Base-by-base conservation (phyloP, 768 basidiomycete species). In the Termitomyces sp. region DNA sequence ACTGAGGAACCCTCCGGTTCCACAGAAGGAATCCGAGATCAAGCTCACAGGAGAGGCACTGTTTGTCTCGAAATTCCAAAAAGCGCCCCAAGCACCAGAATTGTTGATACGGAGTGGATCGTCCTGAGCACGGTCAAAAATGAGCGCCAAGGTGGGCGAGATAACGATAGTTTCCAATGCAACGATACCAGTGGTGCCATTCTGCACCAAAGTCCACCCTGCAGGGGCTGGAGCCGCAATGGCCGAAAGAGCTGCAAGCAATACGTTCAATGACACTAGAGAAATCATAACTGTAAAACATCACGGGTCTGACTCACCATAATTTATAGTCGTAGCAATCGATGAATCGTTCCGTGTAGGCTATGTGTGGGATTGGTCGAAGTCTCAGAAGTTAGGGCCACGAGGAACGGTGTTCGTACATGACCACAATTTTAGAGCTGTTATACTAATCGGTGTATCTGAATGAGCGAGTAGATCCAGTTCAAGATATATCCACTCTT, bases 11-110 rank as follows among this genome's bases (percentile, higher is more conserved):
- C 56, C 56, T 3, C 56, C 56, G 38, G 44, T 52, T 3, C 36
- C 56, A 31, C 56, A 56, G 31, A 56, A 56, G 7, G 51, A 47
- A 35, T 56, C 56, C 11, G 56, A 56, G 15, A 56, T 32, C 44
- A 56, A 27, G 9, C 23, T 48, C 15, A 56, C 36, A 7, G 56
- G 50, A 16, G 43, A 38, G 25, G 52, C 56, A 5, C 51, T 56
- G 16, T 53, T 56, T 7, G 56, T 56, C 23, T 53, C 12, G 4
- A 53, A 35, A 43, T 53, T 53, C 51, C 56, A 56, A 16, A 56
- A 53, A 5, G 56, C 56, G 3, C 56, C 56, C 56, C 56, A 56
- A 11, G 51, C 56, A 27, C 50, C 13, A 46, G 27, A 35, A 10
- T 44, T 44, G 25, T 53, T 20, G 12, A 56, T 38, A 27, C 46